Evolutionary conservation across 1,139 yeast species (phyloP), one percentile per base, ranked within the genome.

Genomic region (Magnusiomyces tetraspermus): DNA sequence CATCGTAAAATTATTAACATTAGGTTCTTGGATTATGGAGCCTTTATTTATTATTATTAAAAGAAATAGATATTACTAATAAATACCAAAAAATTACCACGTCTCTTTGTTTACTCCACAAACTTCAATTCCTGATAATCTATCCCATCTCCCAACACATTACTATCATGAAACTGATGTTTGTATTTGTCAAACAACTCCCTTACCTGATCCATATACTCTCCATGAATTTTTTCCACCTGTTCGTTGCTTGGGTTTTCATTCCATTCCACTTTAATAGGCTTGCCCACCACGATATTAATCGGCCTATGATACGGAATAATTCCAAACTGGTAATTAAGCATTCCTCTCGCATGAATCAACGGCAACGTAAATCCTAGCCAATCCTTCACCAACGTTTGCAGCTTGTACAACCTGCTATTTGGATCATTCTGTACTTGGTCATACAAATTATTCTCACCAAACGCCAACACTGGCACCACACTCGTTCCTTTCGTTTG

Each of bases 401-500:
- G 97, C 54, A 85, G 67, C 52, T 71, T 74, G 60, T 70, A 71
- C 63, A 79, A 62, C 71, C 76, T 62, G 0, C 92, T 81, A 15
- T 60, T 77, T 64, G 63, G 77, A 61, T 72, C 69, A 10, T 87
- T 85, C 50, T 75, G 72, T 2, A 79, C 70, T 52, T 87, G 79
- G 54, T 82, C 79, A 67, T 83, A 88, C 41, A 87, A 71, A 55
- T 85, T 87, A 40, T 85, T 94, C 64, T 92, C 98, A 2, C 98
- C 98, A 72, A 92, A 92, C 24, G 89, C 95, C 67, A 86, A 82
- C 2, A 86, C 80, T 0, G 98, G 98, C 0, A 92, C 97, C 19
- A 92, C 67, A 30, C 79, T 75, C 0, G 88, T 82, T 60, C 85
- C 83, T 0, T 94, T 94, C 23, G 82, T 73, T 61, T 84, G 84